Evolutionary conservation across 352 stramenopile genomes (phyloP).

Genomic region (Phytophthora cryptogea): DNA sequence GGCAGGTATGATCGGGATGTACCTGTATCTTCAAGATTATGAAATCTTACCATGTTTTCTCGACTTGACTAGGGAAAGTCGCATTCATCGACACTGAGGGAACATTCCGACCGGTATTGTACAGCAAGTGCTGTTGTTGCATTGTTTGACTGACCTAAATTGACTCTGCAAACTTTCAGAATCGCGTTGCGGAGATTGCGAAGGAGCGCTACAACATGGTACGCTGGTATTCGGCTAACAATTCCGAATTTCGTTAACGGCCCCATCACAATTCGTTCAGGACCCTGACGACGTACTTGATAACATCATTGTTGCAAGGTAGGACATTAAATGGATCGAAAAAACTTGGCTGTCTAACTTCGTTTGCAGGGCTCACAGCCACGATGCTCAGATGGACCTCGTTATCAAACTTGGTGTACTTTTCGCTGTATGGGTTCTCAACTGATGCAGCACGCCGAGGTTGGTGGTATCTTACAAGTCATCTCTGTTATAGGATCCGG

Average conservation of each 20-base stretch:
- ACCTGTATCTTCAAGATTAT: background rate
- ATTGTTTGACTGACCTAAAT: background rate
- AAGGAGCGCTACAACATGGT: slow-evolving; percentile 83
- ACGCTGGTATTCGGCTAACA: background rate
- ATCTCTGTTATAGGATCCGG: slow-evolving; percentile 46
- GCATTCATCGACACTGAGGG: slow-evolving; percentile 92
- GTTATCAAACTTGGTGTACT: slow-evolving; percentile 72
- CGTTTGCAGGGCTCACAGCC: slow-evolving; percentile 74
- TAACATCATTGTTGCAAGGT: slow-evolving; percentile 93
- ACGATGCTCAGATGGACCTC: slow-evolving; percentile 91
- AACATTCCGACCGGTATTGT: slow-evolving; percentile 86
- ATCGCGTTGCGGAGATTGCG: slow-evolving; percentile 84
- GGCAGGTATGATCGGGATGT: slow-evolving; percentile 47
- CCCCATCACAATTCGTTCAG: slow-evolving; percentile 10
- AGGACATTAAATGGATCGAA: background rate
- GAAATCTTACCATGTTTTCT: slow-evolving; percentile 8
- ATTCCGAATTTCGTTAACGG: background rate
- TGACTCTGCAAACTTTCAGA: slow-evolving; percentile 28
- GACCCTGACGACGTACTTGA: slow-evolving; percentile 91
- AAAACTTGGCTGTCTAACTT: slow-evolving; percentile 1
- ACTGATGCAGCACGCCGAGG: background rate
- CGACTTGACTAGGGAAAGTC: slow-evolving; percentile 62
- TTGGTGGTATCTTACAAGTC: slow-evolving; percentile 2
- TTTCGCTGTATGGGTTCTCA: slow-evolving; percentile 59
- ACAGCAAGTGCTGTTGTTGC: background rate